Conservation (phyloP, 1,139 yeast genomes). For the Kluyveromyces sp. region DNA sequence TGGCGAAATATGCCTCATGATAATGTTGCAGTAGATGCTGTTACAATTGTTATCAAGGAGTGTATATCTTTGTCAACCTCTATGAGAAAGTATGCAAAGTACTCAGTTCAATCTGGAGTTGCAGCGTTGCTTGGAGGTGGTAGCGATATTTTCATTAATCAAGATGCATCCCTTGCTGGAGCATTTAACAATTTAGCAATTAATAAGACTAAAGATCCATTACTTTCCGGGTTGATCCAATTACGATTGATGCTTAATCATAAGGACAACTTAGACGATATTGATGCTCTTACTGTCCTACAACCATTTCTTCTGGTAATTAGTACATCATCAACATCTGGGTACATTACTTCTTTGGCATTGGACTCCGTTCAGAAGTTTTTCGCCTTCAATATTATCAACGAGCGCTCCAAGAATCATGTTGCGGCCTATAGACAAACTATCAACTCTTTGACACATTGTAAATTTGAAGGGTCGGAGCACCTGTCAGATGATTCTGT, state of each 20-base stretch:
- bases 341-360: slow-evolving; percentile 77
- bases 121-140: slow-evolving; percentile 70
- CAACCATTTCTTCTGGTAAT: slow-evolving; percentile 87
- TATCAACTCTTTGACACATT: slow-evolving; percentile 77
- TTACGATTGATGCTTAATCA: slow-evolving; percentile 64
- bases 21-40: slow-evolving; percentile 52
- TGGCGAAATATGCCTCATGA: slow-evolving; percentile 3
- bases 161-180: slow-evolving; percentile 31
- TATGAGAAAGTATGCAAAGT: slow-evolving; percentile 80
- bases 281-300: slow-evolving; percentile 67
- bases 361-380: slow-evolving; percentile 64
- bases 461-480: slow-evolving; percentile 93
- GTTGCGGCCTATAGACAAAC: slow-evolving; percentile 39
- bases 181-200: slow-evolving; percentile 21
- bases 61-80: slow-evolving; percentile 82
- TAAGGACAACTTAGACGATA: slow-evolving; percentile 42
- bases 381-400: slow-evolving; percentile 53
- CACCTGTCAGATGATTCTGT: slow-evolving; percentile 92
- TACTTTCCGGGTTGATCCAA: slow-evolving; percentile 75
- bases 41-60: slow-evolving; percentile 79
- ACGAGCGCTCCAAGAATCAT: slow-evolving; percentile 41
- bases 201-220: slow-evolving; percentile 44
- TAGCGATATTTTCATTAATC: slow-evolving; percentile 38
- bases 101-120: slow-evolving; percentile 72
- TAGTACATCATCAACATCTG: slow-evolving; percentile 78